Evolutionary conservation across 2,329 filamentous ascomycete genomes (phyloP), one percentile per base, ranked within the genome.

Genomic region (Monosporascus sp.): DNA sequence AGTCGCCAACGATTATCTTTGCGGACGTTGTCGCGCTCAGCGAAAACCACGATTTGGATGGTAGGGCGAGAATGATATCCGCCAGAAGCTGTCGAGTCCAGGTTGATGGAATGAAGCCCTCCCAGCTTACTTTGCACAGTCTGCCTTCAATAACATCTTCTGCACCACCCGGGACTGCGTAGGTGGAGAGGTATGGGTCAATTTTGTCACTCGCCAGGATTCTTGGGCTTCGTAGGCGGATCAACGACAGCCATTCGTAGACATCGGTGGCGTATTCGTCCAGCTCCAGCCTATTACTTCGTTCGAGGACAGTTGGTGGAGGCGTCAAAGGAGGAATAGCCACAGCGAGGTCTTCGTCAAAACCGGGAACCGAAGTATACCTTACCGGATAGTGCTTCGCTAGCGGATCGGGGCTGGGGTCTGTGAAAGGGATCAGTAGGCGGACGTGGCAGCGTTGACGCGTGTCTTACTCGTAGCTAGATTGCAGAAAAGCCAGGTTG

Each of bases 401-500:
- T 7, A 85, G 62, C n/a, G 80, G 77, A 59, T 82, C 77, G 8
- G 77, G 73, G n/a, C 60, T 62, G 26, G 76, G 72, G 8, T 67
- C 81, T 82, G 58, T 37, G 52, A n/a, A 52, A 57, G 53, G 52
- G 19, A 24, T 24, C 11, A 24, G 44, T 31, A 14, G 17, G 24
- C 38, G 7, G 9, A 20, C 43, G 17, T 9, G 22, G 16, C 36
- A 41, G 45, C 22, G 31, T 26, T 47, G 27, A 51, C 22, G 22
- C 16, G 26, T 47, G 41, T 58, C 68, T 59, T 72, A 84, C 80
- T 71, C 56, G 73, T 75, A 60, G 63, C 72, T 41, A 85, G 68
- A 62, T 91, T 87, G 64, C 80, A 86, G 62, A 94, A 92, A 0
- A 97, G 73, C 91, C 93, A 97, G 1, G 82, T 82, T 22, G 86